Conservation (phyloP, 2,329 filamentous ascomycete genomes). For the Intubia oerlemansii region DNA sequence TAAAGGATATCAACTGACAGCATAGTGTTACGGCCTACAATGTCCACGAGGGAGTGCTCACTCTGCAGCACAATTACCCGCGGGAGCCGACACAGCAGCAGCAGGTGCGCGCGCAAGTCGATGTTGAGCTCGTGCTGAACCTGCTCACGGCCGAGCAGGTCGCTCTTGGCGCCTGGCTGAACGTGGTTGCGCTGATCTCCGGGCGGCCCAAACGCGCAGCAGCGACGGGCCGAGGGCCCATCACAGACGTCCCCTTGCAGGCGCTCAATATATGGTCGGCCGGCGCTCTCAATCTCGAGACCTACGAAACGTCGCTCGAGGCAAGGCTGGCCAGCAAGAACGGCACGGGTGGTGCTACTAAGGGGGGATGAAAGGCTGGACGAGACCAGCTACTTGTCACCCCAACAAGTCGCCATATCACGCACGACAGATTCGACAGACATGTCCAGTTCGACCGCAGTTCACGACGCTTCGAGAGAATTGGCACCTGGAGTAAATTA, state of each 20-base stretch:
- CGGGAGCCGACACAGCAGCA: too few relatives aligned
- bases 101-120: constrained; percentile 33
- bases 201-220: too few relatives aligned
- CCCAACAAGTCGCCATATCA: too few relatives aligned
- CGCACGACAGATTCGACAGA: too few relatives aligned
- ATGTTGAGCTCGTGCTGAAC: constrained; percentile 51
- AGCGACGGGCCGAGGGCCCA: neutral
- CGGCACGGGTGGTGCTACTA: too few relatives aligned
- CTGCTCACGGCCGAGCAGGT: constrained; percentile 40
- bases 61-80: constrained; percentile 47
- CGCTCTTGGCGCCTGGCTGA: constrained; percentile 66
- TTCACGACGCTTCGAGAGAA: too few relatives aligned
- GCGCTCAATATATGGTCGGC: constrained; percentile 61
- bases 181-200: constrained; percentile 80
- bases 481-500: too few relatives aligned
- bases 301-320: constrained; percentile 50
- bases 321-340: too few relatives aligned
- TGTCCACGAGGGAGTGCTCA: constrained; percentile 34
- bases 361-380: too few relatives aligned
- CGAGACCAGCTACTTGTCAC: too few relatives aligned
- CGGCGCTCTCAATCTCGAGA: constrained; percentile 46
- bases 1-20: too few relatives aligned
- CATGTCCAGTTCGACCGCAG: too few relatives aligned
- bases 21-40: constrained; percentile 26
- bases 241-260: constrained; percentile 33